Evolutionary conservation across 108 stramenopile genomes (phyloP), one percentile per base, ranked within the genome.

Genomic region (Nitzschia inconspicua): DNA sequence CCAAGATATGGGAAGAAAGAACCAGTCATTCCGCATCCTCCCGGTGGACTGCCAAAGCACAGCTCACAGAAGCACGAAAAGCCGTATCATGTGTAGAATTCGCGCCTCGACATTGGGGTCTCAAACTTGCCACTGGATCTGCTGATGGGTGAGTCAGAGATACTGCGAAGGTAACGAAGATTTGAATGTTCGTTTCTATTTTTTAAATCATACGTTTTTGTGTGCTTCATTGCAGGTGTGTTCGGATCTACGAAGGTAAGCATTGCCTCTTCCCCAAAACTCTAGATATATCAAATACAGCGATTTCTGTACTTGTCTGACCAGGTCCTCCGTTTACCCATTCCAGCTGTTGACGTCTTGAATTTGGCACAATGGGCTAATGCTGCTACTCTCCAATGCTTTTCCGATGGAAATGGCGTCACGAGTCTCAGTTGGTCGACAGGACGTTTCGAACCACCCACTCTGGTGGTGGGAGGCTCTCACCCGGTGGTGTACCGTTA

Each of bases 1-100:
- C 89, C 35, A 83, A 73, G 24, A 84, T 98, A 4, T 96, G 95
- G 94, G 97, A 95, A 72, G 97, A 96, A 81, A 55, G 77, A 57
- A 69, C 59, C 29, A 75, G 71, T 51, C 39, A 55, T 8, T 65
- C 71, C 26, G 57, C 47, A 2, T 65, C 73, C 4, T 63, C 82
- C 2, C 80, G 85, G 52, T 96, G 95, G 95, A 73, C 75, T n/a
- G 51, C 56, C 37, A 89, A 81, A 39, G 84, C 95, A 19, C 68
- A 75, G 8, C 67, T 95, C 39, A 72, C 88, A 4, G 91, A 95
- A 57, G 93, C 91, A 36, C 53, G 86, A 44, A 83, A 86, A 36
- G 68, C 91, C 41, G 84, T 96, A 13, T 76, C 79, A 14, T 88
- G 88, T 56, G 72, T 96, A 4, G 83, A 94, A 59, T 98, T 98